phyloP scores from a whole-genome alignment of 176 grass and related monocot species.

The sorghum (Sorghum bicolor) region DNA sequence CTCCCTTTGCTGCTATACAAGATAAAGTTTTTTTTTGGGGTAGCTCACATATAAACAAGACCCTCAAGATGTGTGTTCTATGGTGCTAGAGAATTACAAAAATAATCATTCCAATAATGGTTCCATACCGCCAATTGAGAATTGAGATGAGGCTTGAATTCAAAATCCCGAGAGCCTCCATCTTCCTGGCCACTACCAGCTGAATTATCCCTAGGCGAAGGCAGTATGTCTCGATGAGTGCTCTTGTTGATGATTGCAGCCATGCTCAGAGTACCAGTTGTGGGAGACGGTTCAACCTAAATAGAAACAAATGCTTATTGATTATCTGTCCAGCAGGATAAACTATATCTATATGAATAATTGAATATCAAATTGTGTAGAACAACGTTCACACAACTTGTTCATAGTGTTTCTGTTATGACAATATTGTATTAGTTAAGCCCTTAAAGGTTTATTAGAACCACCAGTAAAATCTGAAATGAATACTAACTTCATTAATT shows the following conservation, averaged over 20 bases:
- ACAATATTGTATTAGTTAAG: neutral
- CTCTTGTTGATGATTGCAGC: slow-evolving; percentile 65
- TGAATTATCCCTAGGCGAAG: slow-evolving; percentile 65
- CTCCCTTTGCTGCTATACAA: neutral
- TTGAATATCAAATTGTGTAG: neutral
- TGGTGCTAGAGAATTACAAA: neutral
- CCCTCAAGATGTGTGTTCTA: neutral
- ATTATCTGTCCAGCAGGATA: slow-evolving; percentile 13
- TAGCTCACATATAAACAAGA: neutral
- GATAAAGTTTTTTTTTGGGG: neutral
- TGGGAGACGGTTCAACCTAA: slow-evolving; percentile 98
- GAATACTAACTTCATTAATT: neutral
- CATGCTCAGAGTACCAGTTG: slow-evolving; percentile 90
- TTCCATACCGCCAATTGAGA: slow-evolving; percentile 43
- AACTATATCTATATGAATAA: slow-evolving; percentile 11
- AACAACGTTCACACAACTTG: neutral
- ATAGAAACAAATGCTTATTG: slow-evolving; percentile 27
- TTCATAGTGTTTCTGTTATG: neutral
- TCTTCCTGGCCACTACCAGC: slow-evolving; percentile 35
- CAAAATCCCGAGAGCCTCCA: slow-evolving; percentile 64
- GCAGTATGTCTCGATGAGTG: slow-evolving; percentile 29
- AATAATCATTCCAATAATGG: slow-evolving; percentile 11
- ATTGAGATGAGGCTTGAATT: slow-evolving; percentile 67
- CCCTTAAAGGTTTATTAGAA: neutral
- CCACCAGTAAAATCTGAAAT: neutral